Evolutionary conservation across 2,329 filamentous ascomycete genomes (phyloP), one percentile per base, ranked within the genome.

Genomic region (Botrytis elliptica): DNA sequence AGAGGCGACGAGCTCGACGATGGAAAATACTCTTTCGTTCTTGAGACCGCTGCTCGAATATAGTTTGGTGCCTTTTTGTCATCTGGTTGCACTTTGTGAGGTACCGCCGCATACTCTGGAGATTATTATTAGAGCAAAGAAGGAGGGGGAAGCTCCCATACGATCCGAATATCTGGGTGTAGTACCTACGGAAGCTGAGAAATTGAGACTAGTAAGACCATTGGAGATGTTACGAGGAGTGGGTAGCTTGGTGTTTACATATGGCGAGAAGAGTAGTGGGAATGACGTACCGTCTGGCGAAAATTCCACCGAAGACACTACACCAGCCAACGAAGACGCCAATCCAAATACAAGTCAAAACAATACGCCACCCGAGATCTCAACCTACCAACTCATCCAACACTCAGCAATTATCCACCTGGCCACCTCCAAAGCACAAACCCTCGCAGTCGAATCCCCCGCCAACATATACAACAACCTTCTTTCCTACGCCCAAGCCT

Each of bases 51-150:
- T 38, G 33, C 25, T 52, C 12, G 33, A 18, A 38, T 52, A 38
- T n/a, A 66, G 64, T 16, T 36, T 66, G 18, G 63, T 66, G 63
- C 63, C 42, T 36, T 66, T 66, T 16, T 66, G 42, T 16, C 42
- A 66, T 29, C 10, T 64, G 2, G 20, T 64, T 29, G 44, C 25
- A 44, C 40, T 44, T 4, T 64, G 62, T 18, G 62, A 44, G 10
- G 40, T 7, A 20, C 63, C 63, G 5, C 63, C 42, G 14, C 42
- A 49, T 36, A 25, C 29, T 36, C 8, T 49, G n/a, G 63, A 49
- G 63, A 36, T 66, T 18, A 49, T 66, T 7, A 36, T 66, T 44
- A 49, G 38, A 36, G 42, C 63, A 25, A 33, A 65, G 29, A 33
- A 44, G 10, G 12, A 6, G 5, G 42, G n/a, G 1, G 42, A 66